A percentile compares a stretch with the other conserved stretches of the same genome.
Conservation (phyloP, 768 basidiomycete species). For the Strobilomyces confusus region DNA sequence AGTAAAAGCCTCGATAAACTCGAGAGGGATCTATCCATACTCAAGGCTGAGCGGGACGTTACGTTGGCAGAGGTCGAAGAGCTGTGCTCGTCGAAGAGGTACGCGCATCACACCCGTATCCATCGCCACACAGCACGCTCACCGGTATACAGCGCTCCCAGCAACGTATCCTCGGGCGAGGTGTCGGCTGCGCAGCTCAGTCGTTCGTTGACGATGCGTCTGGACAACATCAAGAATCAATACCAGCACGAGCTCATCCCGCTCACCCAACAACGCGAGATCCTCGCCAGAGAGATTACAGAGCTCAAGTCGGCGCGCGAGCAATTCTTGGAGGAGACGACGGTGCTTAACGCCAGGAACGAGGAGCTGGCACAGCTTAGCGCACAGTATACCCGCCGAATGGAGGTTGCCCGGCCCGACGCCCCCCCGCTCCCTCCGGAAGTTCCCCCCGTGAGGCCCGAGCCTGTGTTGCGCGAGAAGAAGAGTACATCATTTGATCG, state of each 20-base stretch:
- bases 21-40: conserved; percentile 80
- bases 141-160: conserved; percentile 23
- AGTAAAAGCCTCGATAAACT: conserved; percentile 70
- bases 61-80: conserved; percentile 93
- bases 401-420: conserved; percentile 44
- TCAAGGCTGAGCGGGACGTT: conserved; percentile 89
- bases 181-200: conserved; percentile 44
- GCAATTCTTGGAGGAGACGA: conserved; percentile 86
- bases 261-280: conserved; percentile 78
- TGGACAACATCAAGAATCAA: conserved; percentile 83
- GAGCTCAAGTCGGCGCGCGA: conserved; percentile 87
- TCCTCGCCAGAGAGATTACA: conserved; percentile 70
- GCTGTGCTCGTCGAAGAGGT: conserved; percentile 73
- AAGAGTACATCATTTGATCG: conserved; percentile 31
- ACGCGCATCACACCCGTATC: conserved; percentile 23
- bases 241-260: conserved; percentile 86
- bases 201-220: conserved; percentile 75
- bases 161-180: conserved; percentile 27
- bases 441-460: conserved; percentile 2
- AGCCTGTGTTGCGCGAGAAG: conserved; percentile 17
- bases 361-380: conserved; percentile 89
- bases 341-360: conserved; percentile 85
- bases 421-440: conserved; percentile 15
- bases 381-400: conserved; percentile 73
- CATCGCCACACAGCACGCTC: conserved; percentile 19